phyloP scores from a whole-genome alignment of 257 asterid species.

The Scutellaria minor region DNA sequence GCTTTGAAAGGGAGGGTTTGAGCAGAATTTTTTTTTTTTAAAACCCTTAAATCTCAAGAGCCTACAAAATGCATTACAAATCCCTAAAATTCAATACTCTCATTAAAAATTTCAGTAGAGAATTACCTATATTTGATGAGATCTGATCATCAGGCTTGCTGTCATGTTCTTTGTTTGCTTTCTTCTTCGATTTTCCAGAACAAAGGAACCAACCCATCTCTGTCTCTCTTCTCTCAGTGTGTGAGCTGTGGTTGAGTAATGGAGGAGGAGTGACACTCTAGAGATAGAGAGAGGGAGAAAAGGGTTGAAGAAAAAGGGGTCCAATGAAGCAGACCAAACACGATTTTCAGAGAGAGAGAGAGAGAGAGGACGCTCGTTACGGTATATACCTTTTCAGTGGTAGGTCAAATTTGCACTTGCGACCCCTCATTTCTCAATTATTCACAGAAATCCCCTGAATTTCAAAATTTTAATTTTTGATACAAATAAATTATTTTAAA shows the following conservation, averaged over 20 bases:
- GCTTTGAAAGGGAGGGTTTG: too few relatives aligned
- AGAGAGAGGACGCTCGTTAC: slow-evolving; percentile 30
- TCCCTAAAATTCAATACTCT: not conserved
- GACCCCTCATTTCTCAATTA: slow-evolving; percentile 25
- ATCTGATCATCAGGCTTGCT: slow-evolving; percentile 59
- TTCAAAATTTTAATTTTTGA: too few relatives aligned
- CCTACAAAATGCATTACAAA: not conserved
- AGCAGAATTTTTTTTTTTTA: too few relatives aligned
- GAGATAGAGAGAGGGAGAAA: not conserved
- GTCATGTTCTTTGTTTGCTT: slow-evolving; percentile 39
- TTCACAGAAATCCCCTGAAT: not conserved
- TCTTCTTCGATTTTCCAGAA: slow-evolving; percentile 61
- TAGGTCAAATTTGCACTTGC: slow-evolving; percentile 30
- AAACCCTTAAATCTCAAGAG: not conserved
- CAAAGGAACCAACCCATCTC: slow-evolving; percentile 68
- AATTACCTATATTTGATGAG: slow-evolving; percentile 59
- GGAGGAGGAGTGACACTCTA: slow-evolving; percentile 30
- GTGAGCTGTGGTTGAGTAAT: not conserved
- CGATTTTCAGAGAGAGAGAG: slow-evolving; percentile 30
- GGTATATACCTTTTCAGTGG: slow-evolving; percentile 40
- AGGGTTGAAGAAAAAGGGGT: slow-evolving; percentile 25
- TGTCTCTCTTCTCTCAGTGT: not conserved
- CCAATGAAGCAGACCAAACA: slow-evolving; percentile 35
- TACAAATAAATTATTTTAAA: too few relatives aligned
- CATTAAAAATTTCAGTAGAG: not conserved